Conservation (phyloP, 2,329 filamentous ascomycete species). For the Pestalotiopsis sp. region DNA sequence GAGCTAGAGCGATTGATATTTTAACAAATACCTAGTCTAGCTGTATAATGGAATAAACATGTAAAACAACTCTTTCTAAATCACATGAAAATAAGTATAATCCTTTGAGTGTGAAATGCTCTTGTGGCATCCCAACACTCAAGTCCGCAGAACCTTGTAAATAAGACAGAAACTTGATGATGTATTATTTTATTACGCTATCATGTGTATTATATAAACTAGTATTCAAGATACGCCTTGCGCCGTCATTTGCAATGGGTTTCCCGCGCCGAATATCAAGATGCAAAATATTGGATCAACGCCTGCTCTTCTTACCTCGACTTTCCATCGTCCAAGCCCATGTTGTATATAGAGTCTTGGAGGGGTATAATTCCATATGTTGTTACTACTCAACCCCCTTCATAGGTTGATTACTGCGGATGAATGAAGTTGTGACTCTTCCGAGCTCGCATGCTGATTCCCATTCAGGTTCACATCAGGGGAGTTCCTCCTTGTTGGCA, state of each 20-base stretch:
- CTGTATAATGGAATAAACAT: not conserved
- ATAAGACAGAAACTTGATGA: not conserved
- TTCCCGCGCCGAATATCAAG: not conserved
- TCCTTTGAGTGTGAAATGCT: not conserved
- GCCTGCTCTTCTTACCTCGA: not conserved
- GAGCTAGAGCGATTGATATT: not conserved
- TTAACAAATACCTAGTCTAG: not conserved
- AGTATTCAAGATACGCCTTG: not conserved
- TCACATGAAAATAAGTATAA: not conserved
- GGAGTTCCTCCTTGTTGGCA: slow-evolving; percentile 16
- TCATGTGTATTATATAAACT: not conserved
- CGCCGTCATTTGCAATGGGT: not conserved
- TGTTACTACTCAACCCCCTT: not conserved
- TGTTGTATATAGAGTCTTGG: not conserved
- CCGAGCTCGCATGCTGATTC: not conserved
- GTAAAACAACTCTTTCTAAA: not conserved
- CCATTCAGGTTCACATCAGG: slow-evolving; percentile 2
- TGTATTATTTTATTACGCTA: not conserved
- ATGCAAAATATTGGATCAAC: not conserved
- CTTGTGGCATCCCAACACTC: not conserved
- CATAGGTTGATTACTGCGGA: too few relatives aligned
- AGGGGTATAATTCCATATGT: not conserved
- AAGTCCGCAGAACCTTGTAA: not conserved
- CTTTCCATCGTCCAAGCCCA: not conserved
- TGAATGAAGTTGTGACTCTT: too few relatives aligned